A percentile compares a stretch with the other conserved stretches of the same genome.
phyloP scores from a whole-genome alignment of 2,329 filamentous ascomycete genomes.

The Magnaporthiopsis rhizophila region DNA sequence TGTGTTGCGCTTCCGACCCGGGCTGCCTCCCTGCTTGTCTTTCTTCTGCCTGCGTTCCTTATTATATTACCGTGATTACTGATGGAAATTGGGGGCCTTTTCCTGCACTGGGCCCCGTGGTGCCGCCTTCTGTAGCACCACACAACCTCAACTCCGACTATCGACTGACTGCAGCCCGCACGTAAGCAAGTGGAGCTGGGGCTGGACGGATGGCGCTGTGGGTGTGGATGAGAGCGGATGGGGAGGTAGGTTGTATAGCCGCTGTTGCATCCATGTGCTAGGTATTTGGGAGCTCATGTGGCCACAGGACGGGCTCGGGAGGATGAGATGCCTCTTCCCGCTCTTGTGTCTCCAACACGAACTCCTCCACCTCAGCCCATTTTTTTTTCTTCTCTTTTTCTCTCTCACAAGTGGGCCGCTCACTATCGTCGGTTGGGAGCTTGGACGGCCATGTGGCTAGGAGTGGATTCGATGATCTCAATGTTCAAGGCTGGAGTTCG shows the following conservation, averaged over 20 bases:
- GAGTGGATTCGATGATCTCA: not conserved
- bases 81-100: not conserved
- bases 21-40: not conserved
- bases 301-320: not conserved
- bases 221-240: not conserved
- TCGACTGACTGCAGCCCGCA: not conserved
- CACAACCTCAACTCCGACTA: not conserved
- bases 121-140: not conserved
- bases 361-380: no score
- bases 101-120: not conserved
- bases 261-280: no score
- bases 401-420: no score
- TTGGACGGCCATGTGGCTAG: not conserved
- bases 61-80: not conserved
- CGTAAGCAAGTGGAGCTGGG: not conserved
- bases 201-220: not conserved
- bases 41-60: not conserved
- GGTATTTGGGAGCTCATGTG: not conserved
- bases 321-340: not conserved
- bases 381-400: no score
- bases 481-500: not conserved
- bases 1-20: no score
- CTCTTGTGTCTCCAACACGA: not conserved
- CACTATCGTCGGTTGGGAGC: no score
- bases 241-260: no score